Conservation (phyloP, 2,329 filamentous ascomycete genomes). For the Fusarium mundagurra region DNA sequence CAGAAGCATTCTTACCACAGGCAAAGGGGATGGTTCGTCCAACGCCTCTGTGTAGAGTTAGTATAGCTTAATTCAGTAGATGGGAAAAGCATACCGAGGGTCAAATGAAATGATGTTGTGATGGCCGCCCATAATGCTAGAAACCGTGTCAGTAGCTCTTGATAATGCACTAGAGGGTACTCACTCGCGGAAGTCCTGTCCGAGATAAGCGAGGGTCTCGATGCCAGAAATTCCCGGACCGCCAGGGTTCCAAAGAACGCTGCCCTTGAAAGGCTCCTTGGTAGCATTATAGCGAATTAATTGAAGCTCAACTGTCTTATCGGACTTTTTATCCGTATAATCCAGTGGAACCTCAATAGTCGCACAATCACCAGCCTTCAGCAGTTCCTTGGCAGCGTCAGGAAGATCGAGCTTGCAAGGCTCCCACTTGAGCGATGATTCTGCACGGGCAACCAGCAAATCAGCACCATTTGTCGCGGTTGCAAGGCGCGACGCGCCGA, state of each 20-base stretch:
- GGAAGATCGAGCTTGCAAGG: conserved; percentile 12
- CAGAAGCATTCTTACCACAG: neutral
- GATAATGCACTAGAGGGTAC: accelerated
- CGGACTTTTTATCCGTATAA: conserved; percentile 45
- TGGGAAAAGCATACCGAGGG: conserved; percentile 21
- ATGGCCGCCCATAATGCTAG: conserved; percentile 23
- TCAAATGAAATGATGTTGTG: conserved; percentile 34
- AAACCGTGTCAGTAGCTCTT: neutral
- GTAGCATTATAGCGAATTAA: conserved; percentile 46
- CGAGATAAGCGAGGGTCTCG: conserved; percentile 17
- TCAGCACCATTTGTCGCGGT: neutral
- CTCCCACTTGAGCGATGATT: conserved; percentile 6
- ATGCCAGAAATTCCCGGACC: conserved; percentile 45
- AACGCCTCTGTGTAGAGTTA: conserved; percentile 9
- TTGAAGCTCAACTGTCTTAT: conserved; percentile 44
- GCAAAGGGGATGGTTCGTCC: conserved; percentile 33
- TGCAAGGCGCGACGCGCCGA: neutral
- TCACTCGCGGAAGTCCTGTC: conserved; percentile 19
- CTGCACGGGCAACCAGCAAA: neutral
- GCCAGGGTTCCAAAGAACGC: conserved; percentile 52
- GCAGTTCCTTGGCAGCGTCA: neutral
- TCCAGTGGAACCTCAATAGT: conserved; percentile 52
- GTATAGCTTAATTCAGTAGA: accelerated
- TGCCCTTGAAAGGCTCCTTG: conserved; percentile 46
- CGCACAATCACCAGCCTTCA: conserved; percentile 44